phyloP scores from a whole-genome alignment of 768 basidiomycete genomes.

The Rhizopogon vinicolor region DNA sequence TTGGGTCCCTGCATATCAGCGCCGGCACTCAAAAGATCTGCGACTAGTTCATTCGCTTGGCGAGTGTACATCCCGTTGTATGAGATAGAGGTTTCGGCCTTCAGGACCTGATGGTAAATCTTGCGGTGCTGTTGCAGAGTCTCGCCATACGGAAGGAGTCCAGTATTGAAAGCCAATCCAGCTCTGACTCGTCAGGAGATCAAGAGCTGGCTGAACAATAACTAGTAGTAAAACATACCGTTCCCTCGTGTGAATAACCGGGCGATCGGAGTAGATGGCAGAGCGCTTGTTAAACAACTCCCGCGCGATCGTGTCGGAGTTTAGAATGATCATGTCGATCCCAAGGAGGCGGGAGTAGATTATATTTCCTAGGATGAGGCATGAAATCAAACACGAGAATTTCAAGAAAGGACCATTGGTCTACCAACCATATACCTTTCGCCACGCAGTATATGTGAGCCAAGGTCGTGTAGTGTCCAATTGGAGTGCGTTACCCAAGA shows the following conservation, averaged over 20 bases:
- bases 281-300: conserved; percentile 1
- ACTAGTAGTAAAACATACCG: background rate
- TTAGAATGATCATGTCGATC: conserved; percentile 4
- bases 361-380: background rate
- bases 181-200: conserved; percentile 9
- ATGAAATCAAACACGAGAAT: background rate
- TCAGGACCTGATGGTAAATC: conserved; percentile 12
- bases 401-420: background rate
- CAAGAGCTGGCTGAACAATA: background rate
- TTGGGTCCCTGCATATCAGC: conserved; percentile 7
- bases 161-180: conserved; percentile 22
- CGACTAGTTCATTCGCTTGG: conserved; percentile 6
- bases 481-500: background rate
- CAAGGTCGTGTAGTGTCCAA: conserved; percentile 1
- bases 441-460: conserved; percentile 1
- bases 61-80: conserved; percentile 8
- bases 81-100: conserved; percentile 7
- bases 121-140: conserved; percentile 14
- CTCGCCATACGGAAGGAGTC: conserved; percentile 15
- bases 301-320: background rate
- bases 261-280: conserved; percentile 1
- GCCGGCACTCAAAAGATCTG: conserved; percentile 7
- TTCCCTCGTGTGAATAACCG: background rate
- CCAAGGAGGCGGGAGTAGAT: conserved; percentile 2
- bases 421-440: background rate